phyloP scores from a whole-genome alignment of 2,329 filamentous ascomycete genomes.

The Ceratocystis variospora region DNA sequence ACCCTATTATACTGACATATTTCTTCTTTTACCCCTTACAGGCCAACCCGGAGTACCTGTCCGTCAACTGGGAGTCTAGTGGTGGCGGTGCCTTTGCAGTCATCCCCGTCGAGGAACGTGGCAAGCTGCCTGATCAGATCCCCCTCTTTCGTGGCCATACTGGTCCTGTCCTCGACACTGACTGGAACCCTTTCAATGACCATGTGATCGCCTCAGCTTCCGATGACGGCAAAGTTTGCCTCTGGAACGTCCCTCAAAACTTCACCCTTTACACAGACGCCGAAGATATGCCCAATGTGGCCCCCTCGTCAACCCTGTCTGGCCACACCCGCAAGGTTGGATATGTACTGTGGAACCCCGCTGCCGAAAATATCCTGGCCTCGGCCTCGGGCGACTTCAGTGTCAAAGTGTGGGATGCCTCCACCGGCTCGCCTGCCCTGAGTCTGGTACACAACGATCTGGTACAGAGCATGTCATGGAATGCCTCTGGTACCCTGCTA shows the following conservation, averaged over 20 bases:
- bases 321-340: conserved; percentile 95
- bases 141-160: conserved; percentile 95
- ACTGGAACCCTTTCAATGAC: conserved; percentile 98
- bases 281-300: conserved; percentile 70
- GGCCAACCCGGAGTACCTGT: conserved; percentile 90
- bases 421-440: conserved; percentile 58
- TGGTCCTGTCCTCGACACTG: conserved; percentile 86
- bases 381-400: conserved; percentile 91
- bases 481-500: conserved; percentile 69
- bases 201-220: conserved; percentile 82
- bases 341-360: conserved; percentile 94
- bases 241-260: conserved; percentile 85
- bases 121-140: conserved; percentile 81
- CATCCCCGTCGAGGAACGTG: conserved; percentile 76
- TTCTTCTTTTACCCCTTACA: conserved; percentile 28
- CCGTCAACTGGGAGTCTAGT: conserved; percentile 96
- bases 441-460: conserved; percentile 79
- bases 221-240: conserved; percentile 91
- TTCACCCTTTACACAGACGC: conserved; percentile 76
- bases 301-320: conserved; percentile 64
- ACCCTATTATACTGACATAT: neutral
- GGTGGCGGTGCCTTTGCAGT: conserved; percentile 95
- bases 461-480: conserved; percentile 93
- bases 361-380: conserved; percentile 87
- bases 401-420: conserved; percentile 91